These are phyloP conservation scores for Isabelozyma pseudorhagii DNA, from an alignment of 805 yeast genomes.

Conservation along the genomic window DNA sequence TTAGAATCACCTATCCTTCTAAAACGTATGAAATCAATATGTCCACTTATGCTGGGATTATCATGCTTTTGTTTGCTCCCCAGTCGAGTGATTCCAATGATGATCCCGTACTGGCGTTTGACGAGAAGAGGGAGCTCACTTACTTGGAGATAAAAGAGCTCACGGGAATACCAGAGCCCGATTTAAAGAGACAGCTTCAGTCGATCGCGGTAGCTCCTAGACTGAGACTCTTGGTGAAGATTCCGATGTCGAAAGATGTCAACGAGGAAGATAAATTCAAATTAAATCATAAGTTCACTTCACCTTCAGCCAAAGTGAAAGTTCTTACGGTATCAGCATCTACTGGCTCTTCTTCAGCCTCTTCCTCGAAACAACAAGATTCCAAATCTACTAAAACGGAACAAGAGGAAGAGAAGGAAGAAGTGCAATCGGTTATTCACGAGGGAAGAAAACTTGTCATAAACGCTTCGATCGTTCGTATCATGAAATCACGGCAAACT, in stretches of 20 bases:
- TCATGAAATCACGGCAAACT: slow-evolving; percentile 74
- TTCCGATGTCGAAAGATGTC: slow-evolving; percentile 73
- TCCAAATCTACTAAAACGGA: slow-evolving; percentile 33
- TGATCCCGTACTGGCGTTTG: slow-evolving; percentile 36
- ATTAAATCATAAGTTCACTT: slow-evolving; percentile 65
- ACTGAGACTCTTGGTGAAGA: slow-evolving; percentile 69
- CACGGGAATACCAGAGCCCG: slow-evolving; percentile 72
- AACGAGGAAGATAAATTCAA: slow-evolving; percentile 59
- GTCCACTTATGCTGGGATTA: slow-evolving; percentile 77
- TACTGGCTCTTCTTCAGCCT: slow-evolving; percentile 4
- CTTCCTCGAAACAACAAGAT: neutral
- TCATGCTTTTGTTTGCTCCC: slow-evolving; percentile 66
- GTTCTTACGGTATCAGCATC: slow-evolving; percentile 61
- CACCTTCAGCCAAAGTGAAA: slow-evolving; percentile 67
- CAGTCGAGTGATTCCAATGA: slow-evolving; percentile 30
- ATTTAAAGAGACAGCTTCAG: slow-evolving; percentile 72
- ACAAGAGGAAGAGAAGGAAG: slow-evolving; percentile 49
- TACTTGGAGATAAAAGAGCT: slow-evolving; percentile 58
- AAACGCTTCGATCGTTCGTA: slow-evolving; percentile 84
- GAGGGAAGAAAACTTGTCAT: slow-evolving; percentile 65
- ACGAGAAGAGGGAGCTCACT: slow-evolving; percentile 53
- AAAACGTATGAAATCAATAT: slow-evolving; percentile 74
- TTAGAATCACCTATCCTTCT: slow-evolving; percentile 65
- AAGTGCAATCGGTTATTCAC: slow-evolving; percentile 54
- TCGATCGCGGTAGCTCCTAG: slow-evolving; percentile 84